A percentile compares a stretch with the other conserved stretches of the same genome.
Conservation (phyloP, 2,329 filamentous ascomycete species). For the Ceratocystis lukuohia region DNA sequence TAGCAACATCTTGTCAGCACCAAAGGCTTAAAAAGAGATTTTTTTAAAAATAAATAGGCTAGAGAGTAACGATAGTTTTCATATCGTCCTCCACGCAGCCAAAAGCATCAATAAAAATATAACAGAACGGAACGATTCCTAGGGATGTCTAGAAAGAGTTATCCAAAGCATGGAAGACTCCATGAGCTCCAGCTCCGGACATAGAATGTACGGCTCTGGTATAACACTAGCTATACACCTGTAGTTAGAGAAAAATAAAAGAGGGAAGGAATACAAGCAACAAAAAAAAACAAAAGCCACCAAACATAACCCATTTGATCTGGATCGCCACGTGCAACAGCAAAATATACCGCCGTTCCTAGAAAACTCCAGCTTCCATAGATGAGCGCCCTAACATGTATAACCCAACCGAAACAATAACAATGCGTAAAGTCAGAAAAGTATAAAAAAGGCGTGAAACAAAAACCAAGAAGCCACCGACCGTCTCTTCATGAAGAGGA, state of each 20-base stretch:
- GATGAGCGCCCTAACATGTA: conserved; percentile 1
- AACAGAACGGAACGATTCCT: neutral
- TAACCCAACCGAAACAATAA: neutral
- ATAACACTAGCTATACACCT: neutral
- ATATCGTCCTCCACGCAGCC: neutral
- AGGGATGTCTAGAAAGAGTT: neutral
- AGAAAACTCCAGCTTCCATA: conserved; percentile 7
- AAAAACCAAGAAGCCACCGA: conserved; percentile 1
- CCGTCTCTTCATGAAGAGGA: neutral
- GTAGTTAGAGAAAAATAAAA: neutral
- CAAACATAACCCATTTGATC: conserved; percentile 1
- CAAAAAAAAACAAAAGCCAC: neutral
- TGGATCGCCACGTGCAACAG: neutral
- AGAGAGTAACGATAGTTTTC: neutral
- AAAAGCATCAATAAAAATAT: neutral
- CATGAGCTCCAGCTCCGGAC: neutral
- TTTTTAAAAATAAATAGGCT: neutral
- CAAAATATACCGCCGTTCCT: conserved; percentile 5
- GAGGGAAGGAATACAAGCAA: neutral
- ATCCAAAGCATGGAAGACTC: neutral
- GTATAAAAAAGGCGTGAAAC: neutral
- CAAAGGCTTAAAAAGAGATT: neutral
- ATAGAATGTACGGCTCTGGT: neutral
- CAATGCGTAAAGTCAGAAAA: neutral
- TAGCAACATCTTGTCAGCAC: neutral